Conservation (phyloP, 2,329 filamentous ascomycete species). For the Huntiella decipiens region DNA sequence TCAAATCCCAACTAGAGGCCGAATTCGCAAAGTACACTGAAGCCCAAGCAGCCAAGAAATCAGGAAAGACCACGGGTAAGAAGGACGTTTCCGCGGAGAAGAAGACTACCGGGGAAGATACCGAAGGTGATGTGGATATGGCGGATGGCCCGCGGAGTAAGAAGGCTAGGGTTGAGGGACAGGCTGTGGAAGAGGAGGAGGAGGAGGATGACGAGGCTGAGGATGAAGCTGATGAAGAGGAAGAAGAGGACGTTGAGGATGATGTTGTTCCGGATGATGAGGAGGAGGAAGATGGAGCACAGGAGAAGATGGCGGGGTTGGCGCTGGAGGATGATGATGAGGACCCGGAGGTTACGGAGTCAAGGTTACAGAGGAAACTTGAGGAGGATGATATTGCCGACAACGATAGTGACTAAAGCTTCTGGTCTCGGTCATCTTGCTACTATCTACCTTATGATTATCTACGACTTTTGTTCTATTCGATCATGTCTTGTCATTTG, state of each 20-base stretch:
- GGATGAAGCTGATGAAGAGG: slow-evolving; percentile 18
- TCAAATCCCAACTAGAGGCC: slow-evolving; percentile 47
- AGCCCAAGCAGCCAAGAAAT: slow-evolving; percentile 55
- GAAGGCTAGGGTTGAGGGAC: slow-evolving; percentile 28
- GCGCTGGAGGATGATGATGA: slow-evolving; percentile 27
- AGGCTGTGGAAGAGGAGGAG: slow-evolving; percentile 17
- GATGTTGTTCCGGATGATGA: slow-evolving; percentile 27
- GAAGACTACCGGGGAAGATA: slow-evolving; percentile 18
- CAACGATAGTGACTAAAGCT: slow-evolving; percentile 35
- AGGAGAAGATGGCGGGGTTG: slow-evolving; percentile 26
- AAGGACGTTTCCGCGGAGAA: slow-evolving; percentile 29
- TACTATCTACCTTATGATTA: too few species aligned
- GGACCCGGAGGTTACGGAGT: slow-evolving; percentile 25
- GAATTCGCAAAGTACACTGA: slow-evolving; percentile 63
- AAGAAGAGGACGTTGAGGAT: slow-evolving; percentile 26
- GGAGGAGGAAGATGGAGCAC: slow-evolving; percentile 23
- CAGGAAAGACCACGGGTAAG: slow-evolving; percentile 50
- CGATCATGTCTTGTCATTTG: too few species aligned
- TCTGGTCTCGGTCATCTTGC: too few species aligned
- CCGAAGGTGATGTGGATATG: slow-evolving; percentile 19
- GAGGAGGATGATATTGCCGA: slow-evolving; percentile 44
- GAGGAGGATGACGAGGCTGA: slow-evolving; percentile 19
- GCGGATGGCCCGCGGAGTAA: slow-evolving; percentile 17
- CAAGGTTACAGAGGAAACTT: slow-evolving; percentile 33
- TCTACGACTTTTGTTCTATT: too few species aligned